Evolutionary conservation across 2,329 filamentous ascomycete genomes (phyloP), one percentile per base, ranked within the genome.

Genomic region (Fusarium fracticaudum): DNA sequence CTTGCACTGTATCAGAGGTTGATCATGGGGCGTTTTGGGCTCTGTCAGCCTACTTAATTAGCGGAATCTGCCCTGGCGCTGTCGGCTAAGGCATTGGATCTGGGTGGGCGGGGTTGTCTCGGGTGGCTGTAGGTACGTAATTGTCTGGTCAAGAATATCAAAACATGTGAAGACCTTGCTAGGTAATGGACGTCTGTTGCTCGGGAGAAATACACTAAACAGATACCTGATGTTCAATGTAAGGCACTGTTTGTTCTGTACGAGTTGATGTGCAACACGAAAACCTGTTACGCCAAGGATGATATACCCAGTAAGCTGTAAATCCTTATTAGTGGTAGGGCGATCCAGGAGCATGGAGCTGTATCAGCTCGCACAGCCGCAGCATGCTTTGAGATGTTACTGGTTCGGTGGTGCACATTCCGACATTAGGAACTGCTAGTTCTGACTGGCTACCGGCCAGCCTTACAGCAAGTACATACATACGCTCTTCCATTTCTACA

Each of bases 361-460:
- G 48, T 38, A 67, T 62, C 55, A 62, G 43, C 57, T 43, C 50
- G 26, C 64, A 64, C 44, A 64, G 64, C 66, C 66, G 35, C 64
- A 54, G 35, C 24, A 37, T 33, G 57, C 54, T 51, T 24, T 37
- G n/a, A 37, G 24, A 66, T 41, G 60, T 69, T 31, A 47, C 58
- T 71, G 53, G 61, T 47, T 47, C 55, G 41, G 18, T 48, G 40
- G 38, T 37, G 41, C 26, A 26, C 24, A 40, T 53, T 24, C 41
- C 33, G 41, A 33, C 26, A 47, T n/a, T n/a, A 29, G n/a, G 29
- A 61, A 47, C 18, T 41, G 18, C 35, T 68, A 35, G n/a, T 33
- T 50, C 41, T 51, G 38, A 54, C 37, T 40, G 38, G 35, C 33
- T 35, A 35, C 33, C 33, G 33, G 33, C 33, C 14, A 31, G 29